A percentile compares a stretch with the other conserved stretches of the same genome.
phyloP scores from a whole-genome alignment of 1,139 yeast species.

The Zygoascus sp. region DNA sequence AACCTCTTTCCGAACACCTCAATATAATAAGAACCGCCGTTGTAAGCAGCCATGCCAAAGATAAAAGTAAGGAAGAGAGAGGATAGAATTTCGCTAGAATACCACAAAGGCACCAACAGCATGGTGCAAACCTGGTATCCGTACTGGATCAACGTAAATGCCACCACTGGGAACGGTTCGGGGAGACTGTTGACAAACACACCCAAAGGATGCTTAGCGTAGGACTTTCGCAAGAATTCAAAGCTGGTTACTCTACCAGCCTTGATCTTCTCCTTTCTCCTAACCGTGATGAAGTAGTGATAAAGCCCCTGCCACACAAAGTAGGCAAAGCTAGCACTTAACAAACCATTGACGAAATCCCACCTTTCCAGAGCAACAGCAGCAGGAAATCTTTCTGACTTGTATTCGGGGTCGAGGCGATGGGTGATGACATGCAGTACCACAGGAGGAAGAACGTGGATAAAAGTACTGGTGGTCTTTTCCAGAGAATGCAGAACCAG shows the following conservation, averaged over 20 bases:
- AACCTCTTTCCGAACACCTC: conserved; percentile 81
- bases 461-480: conserved; percentile 87
- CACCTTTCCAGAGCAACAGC: conserved; percentile 63
- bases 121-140: conserved; percentile 83
- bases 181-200: conserved; percentile 76
- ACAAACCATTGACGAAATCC: conserved; percentile 66
- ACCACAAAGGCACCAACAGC: conserved; percentile 87
- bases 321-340: conserved; percentile 80
- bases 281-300: conserved; percentile 86
- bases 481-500: conserved; percentile 87
- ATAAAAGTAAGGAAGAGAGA: conserved; percentile 64
- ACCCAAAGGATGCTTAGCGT: conserved; percentile 64
- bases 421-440: conserved; percentile 86
- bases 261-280: conserved; percentile 71
- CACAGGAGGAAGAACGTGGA: conserved; percentile 87
- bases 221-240: conserved; percentile 71
- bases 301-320: conserved; percentile 88
- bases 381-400: conserved; percentile 67
- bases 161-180: conserved; percentile 75
- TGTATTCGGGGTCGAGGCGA: conserved; percentile 56
- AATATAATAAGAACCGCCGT: conserved; percentile 92
- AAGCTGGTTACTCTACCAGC: conserved; percentile 87
- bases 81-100: conserved; percentile 62
- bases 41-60: conserved; percentile 74
- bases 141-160: conserved; percentile 83